Conservation (phyloP, 2,329 filamentous ascomycete genomes). For the Aspergillus novofumigatus region DNA sequence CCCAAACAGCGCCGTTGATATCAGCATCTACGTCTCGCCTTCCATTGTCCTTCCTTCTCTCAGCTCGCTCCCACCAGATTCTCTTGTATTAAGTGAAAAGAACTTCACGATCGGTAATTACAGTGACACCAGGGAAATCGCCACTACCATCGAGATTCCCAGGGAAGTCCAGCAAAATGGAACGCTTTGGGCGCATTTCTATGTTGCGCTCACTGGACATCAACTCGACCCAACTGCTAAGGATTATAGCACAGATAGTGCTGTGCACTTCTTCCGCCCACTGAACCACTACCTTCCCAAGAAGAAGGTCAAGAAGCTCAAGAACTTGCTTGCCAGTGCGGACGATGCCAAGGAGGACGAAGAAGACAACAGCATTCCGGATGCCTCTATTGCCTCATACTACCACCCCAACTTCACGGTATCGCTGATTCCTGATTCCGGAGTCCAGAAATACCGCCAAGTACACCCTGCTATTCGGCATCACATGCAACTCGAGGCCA, state of each 20-base stretch:
- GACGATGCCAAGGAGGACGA: conserved; percentile 50
- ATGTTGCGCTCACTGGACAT: conserved; percentile 71
- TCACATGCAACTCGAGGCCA: conserved; percentile 74
- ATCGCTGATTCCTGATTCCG: conserved; percentile 77
- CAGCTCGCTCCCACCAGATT: conserved; percentile 60
- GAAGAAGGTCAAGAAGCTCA: conserved; percentile 84
- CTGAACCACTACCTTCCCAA: conserved; percentile 86
- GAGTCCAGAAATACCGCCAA: conserved; percentile 61
- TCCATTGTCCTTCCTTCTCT: conserved; percentile 64
- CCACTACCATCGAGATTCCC: conserved; percentile 74
- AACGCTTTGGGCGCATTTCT: conserved; percentile 93
- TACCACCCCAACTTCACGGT: conserved; percentile 95
- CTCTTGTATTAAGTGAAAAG: conserved; percentile 74
- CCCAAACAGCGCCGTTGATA: conserved; percentile 70
- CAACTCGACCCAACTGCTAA: conserved; percentile 70
- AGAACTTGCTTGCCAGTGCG: conserved; percentile 66
- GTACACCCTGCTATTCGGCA: conserved; percentile 72
- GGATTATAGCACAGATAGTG: conserved; percentile 68
- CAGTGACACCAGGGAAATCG: conserved; percentile 71
- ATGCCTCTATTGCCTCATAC: conserved; percentile 74
- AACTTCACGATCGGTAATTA: conserved; percentile 74
- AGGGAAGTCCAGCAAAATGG: conserved; percentile 81
- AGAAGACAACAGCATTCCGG: conserved; percentile 53
- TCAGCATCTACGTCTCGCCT: conserved; percentile 78
- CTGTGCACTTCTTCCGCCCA: conserved; percentile 79